Evolutionary conservation across 208 protist genomes (phyloP), one percentile per base, ranked within the genome.

Genomic region (Phytomonas francai): DNA sequence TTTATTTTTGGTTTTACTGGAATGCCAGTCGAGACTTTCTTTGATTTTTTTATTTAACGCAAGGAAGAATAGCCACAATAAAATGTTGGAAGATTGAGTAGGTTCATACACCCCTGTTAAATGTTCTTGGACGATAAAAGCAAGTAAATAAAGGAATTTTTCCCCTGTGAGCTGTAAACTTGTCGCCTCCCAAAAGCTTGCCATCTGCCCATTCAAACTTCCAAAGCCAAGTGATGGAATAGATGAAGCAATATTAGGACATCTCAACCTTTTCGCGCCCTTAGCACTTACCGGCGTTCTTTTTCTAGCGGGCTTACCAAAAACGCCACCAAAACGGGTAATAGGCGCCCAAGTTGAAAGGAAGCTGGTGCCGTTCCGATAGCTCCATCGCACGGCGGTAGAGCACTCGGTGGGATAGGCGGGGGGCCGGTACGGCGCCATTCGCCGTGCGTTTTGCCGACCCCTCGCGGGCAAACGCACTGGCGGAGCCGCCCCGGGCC

Each of bases 321-420:
- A 89, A 70, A 19, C 83, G 77, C 89, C 89, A 95, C 87, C 78
- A 90, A 27, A 87, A n/a, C 7, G 89, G 89, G 63, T 79, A 89
- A 75, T 93, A 83, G 25, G 71, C 80, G 8, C 81, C 72, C 29
- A 92, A 54, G 69, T 91, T 83, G 69, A 88, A 93, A 31, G 89
- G 87, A 8, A 93, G 80, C n/a, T 70, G 65, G 59, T 86, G 84
- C 28, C 73, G 72, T 56, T 81, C 72, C 34, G 68, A 73, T 73
- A 93, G 65, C 61, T 85, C 71, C 64, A 78, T 65, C 14, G 87
- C 83, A 4, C 83, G 79, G 29, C 77, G 71, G 45, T 79, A 87
- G 34, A 95, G 67, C 59, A 85, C 77, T 22, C 85, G 84, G 45
- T 76, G 84, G 7, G 86, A 83, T 42, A 92, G 58, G 30, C 34